Base-by-base conservation (phyloP, 2,329 filamentous ascomycete genomes). In the Arthroderma sp. region DNA sequence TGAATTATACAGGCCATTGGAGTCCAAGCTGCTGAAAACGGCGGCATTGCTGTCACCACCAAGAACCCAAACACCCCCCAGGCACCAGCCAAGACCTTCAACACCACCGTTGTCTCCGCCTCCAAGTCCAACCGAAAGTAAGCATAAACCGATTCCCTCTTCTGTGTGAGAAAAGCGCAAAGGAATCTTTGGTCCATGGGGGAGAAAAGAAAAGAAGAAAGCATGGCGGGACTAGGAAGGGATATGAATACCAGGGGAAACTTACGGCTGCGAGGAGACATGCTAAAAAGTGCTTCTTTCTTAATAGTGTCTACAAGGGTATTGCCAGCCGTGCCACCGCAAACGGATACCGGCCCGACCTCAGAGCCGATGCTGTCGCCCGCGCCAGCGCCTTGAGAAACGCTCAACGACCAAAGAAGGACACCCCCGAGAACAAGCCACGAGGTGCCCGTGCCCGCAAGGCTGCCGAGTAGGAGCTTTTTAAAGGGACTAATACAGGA, bases 341-440 rank as follows among this genome's bases (percentile, higher is more conserved):
- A 79, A 76, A 77, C 65, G 78, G 81, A 64, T 98, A 96, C 82
- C 85, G 84, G 59, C 61, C 75, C 60, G 84, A 89, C 66, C 75
- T 88, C 68, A 82, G 82, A 58, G 70, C 77, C 61, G 74, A 74
- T 60, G 88, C 89, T 59, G 81, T 96, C 61, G 74, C 86, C 69
- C 86, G 91, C 63, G 86, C 83, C 64, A 87, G 82, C 61, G 86
- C 87, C 61, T 77, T 94, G 73, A 83, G 82, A 68, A 74, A 75
- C 62, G 80, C 83, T 58, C 83, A 93, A 78, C 76, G 75, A 65
- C 71, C 81, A 57, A 78, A 82, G 70, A 93, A 93, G 81, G 75
- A 82, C 50, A 69, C 72, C 53, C 78, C 78, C 58, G 79, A 80
- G 70, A 64, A 68, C 62, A 93, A 94, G 80, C 73, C 74, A 58